Evolutionary conservation across 108 stramenopile species (phyloP).

Genomic region (Conticribra weissflogii): DNA sequence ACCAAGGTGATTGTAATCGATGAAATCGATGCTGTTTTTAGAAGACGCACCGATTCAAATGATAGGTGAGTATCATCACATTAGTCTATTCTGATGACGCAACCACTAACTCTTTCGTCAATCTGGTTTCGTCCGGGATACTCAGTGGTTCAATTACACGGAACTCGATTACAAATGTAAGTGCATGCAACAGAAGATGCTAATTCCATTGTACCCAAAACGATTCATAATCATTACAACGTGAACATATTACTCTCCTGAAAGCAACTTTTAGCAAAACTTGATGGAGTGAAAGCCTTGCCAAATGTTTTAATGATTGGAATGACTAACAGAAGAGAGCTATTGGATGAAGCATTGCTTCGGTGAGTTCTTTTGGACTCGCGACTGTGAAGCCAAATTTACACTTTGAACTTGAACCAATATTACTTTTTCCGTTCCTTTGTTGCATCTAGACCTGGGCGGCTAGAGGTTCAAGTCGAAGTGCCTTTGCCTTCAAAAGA

Average conservation of each 20-base stretch:
- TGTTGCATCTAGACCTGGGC: conserved; percentile 59
- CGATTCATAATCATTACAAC: too few relatives aligned
- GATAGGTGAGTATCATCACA: too few relatives aligned
- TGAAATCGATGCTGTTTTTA: conserved; percentile 86
- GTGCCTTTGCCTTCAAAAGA: conserved; percentile 59
- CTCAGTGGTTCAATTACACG: conserved; percentile 67
- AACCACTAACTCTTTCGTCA: too few relatives aligned
- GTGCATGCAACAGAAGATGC: too few relatives aligned
- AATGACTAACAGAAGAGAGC: conserved; percentile 83
- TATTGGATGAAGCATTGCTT: conserved; percentile 80
- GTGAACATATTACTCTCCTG: too few relatives aligned
- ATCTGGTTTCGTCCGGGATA: too few relatives aligned
- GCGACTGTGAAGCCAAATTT: neutral
- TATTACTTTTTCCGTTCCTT: neutral
- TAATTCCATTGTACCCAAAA: too few relatives aligned
- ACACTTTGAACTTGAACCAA: neutral
- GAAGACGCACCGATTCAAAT: conserved; percentile 62
- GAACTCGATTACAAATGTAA: conserved; percentile 76
- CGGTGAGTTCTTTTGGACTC: neutral
- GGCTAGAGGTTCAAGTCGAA: conserved; percentile 82
- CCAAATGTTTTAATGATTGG: conserved; percentile 83
- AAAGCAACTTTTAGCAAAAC: conserved; percentile 79
- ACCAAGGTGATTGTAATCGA: conserved; percentile 85
- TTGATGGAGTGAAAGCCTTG: conserved; percentile 84
- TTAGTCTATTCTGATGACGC: too few relatives aligned